A percentile compares a stretch with the other conserved stretches of the same genome.
These are phyloP conservation scores for Scedosporium apiospermum DNA, from an alignment of 2,329 filamentous ascomycete genomes.

Conservation along the genomic window DNA sequence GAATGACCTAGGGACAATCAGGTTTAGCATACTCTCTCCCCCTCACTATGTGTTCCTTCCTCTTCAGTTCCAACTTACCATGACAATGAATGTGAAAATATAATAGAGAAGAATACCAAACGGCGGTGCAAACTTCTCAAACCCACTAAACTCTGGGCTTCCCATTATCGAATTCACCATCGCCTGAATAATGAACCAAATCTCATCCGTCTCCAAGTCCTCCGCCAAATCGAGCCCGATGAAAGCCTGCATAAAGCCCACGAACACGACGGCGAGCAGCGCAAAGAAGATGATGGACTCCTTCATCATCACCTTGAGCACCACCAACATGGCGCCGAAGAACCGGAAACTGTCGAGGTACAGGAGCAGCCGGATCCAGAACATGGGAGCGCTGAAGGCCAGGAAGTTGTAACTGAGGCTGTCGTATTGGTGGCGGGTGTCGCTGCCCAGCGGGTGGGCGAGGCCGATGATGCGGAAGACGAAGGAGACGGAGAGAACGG, in stretches of 20 bases:
- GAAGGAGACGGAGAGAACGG: constrained; percentile 69
- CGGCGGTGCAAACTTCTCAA: constrained; percentile 83
- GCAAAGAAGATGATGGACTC: constrained; percentile 95
- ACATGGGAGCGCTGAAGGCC: constrained; percentile 89
- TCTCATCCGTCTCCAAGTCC: constrained; percentile 57
- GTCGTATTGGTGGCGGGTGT: constrained; percentile 55
- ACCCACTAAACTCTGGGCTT: constrained; percentile 78
- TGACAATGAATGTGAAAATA: constrained; percentile 93
- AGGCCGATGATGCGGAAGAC: constrained; percentile 71
- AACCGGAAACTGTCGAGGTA: constrained; percentile 92
- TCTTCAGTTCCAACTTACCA: constrained; percentile 44
- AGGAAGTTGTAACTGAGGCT: constrained; percentile 86
- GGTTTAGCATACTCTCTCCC: neutral
- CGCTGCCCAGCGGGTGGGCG: constrained; percentile 32
- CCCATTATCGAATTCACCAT: constrained; percentile 91
- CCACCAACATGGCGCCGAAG: constrained; percentile 96
- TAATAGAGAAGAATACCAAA: constrained; percentile 97
- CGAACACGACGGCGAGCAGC: constrained; percentile 70
- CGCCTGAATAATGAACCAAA: constrained; percentile 63
- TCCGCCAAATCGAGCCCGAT: constrained; percentile 83
- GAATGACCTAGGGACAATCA: constrained; percentile 40
- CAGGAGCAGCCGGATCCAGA: constrained; percentile 85
- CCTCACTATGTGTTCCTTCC: neutral
- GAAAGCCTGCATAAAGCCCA: constrained; percentile 89
- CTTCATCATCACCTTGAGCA: constrained; percentile 91